Percentiles rank a stretch among this genome's conserved stretches.
Evolutionary conservation across 2,329 filamentous ascomycete species (phyloP).

Genomic region (Saccharata proteae): DNA sequence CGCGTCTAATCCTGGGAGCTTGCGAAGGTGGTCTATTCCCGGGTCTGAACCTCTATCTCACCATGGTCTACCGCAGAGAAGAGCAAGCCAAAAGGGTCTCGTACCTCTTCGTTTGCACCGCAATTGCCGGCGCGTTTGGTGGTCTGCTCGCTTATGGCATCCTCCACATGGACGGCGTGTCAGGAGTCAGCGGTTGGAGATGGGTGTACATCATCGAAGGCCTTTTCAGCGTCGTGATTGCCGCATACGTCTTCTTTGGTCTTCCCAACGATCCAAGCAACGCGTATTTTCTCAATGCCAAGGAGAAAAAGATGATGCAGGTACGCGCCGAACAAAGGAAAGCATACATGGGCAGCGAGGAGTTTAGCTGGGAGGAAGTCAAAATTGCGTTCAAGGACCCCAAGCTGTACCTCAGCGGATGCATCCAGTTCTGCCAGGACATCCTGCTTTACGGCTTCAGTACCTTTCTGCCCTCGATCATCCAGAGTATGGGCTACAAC

Average conservation of each 20-base stretch:
- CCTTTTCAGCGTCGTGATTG: constrained; percentile 14
- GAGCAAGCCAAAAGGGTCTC: constrained; percentile 30
- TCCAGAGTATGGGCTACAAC: constrained; percentile 40
- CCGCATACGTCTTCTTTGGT: constrained; percentile 30
- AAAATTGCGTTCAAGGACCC: constrained; percentile 35
- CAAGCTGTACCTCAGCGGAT: constrained; percentile 38
- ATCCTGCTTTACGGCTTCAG: constrained; percentile 45
- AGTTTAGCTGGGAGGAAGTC: constrained; percentile 41
- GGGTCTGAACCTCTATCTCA: constrained; percentile 27
- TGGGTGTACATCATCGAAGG: constrained; percentile 13
- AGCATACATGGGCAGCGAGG: constrained; percentile 38
- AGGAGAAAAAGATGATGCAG: constrained; percentile 40
- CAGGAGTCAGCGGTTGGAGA: constrained; percentile 31
- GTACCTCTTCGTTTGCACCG: constrained; percentile 28
- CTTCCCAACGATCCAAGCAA: constrained; percentile 35
- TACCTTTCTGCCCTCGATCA: constrained; percentile 46
- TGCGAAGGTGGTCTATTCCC: constrained; percentile 24
- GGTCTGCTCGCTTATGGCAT: constrained; percentile 26
- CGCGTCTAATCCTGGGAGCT: constrained; percentile 20
- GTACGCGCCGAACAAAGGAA: constrained; percentile 32
- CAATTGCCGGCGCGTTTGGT: constrained; percentile 20
- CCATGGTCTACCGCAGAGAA: constrained; percentile 29
- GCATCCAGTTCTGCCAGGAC: constrained; percentile 41
- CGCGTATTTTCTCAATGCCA: constrained; percentile 37
- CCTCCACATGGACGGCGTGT: constrained; percentile 34